Evolutionary conservation across 441 rosid species (phyloP).

Genomic region (Adansonia grandidieri): DNA sequence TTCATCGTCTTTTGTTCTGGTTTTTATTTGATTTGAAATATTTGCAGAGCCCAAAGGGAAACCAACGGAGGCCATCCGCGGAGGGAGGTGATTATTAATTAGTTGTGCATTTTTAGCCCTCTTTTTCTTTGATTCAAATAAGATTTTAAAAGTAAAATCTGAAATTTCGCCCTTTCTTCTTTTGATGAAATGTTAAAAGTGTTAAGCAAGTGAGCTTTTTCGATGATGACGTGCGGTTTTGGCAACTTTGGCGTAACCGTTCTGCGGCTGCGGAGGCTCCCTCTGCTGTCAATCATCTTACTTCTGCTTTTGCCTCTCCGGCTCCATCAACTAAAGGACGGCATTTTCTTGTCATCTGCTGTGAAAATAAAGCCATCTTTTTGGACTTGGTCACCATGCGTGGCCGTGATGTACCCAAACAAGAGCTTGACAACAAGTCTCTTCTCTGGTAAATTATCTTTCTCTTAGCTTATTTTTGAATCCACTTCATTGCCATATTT

Average conservation of each 20-base stretch:
- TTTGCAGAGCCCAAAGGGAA: slow-evolving; percentile 71
- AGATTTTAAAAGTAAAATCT: slow-evolving; percentile 3
- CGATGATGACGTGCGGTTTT: slow-evolving; percentile 91
- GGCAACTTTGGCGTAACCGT: slow-evolving; percentile 96
- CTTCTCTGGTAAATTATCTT: slow-evolving; percentile 73
- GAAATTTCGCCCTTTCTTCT: neutral
- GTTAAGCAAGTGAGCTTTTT: slow-evolving; percentile 96
- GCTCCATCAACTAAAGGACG: slow-evolving; percentile 93
- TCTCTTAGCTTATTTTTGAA: neutral
- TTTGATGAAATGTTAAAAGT: slow-evolving; percentile 44
- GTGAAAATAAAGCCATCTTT: slow-evolving; percentile 95
- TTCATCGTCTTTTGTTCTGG: neutral
- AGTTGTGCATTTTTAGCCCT: neutral
- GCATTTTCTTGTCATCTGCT: slow-evolving; percentile 95
- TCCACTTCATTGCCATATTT: neutral
- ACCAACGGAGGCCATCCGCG: slow-evolving; percentile 92
- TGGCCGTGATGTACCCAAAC: slow-evolving; percentile 95
- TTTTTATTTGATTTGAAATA: neutral
- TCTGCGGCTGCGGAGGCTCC: slow-evolving; percentile 96
- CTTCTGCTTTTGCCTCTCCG: slow-evolving; percentile 80
- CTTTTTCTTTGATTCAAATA: neutral
- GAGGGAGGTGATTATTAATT: slow-evolving; percentile 71
- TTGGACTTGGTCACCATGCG: slow-evolving; percentile 98
- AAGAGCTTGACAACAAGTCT: slow-evolving; percentile 92
- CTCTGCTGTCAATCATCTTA: slow-evolving; percentile 77